Base-by-base conservation (phyloP, 148 eudicot genomes). In the Camellia granthamiana region DNA sequence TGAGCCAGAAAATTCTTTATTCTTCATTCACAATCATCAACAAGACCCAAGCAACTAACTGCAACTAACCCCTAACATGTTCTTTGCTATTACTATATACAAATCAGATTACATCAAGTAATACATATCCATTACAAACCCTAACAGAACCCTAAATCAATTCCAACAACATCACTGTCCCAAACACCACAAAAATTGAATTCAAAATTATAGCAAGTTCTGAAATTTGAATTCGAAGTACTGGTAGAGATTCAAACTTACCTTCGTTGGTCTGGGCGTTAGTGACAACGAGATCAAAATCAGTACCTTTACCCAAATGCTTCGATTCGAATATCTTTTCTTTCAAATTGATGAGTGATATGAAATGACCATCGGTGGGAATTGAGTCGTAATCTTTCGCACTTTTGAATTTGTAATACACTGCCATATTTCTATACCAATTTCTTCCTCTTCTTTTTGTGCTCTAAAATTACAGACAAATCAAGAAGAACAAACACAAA, bases 181-280 rank as follows among this genome's bases (percentile, higher is more conserved):
- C 4, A 18, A 9, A 3, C 23, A n/a, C 0, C 4, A 44, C 6
- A 21, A 75, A 30, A 30, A 15, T 71, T 69, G 54, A 59, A 58
- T 41, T 61, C 76, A 72, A 75, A 67, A 51, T 42, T 49, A 52
- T 68, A 19, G 78, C 56, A 66, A 72, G 61, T 52, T 58, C 23
- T 59, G 51, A 52, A 60, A 55, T 62, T 30, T 77, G 47, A 55
- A 69, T 56, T 15, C 44, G 1, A 30, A 79, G 79, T 61, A 52
- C 63, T 72, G 56, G 61, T 64, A 70, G 62, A 84, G 83, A 79
- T 75, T 72, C 70, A 85, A 83, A 88, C 94, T 87, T 82, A 93
- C 99, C 99, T 96, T 96, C 99, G 77, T 92, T 87, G 85, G 98
- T 93, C 89, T 93, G 99, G 78, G 99, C 95, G 83, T 96, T 93